Evolutionary conservation across 805 yeast species (phyloP).

Genomic region (Saccharomycopsis capsularis): DNA sequence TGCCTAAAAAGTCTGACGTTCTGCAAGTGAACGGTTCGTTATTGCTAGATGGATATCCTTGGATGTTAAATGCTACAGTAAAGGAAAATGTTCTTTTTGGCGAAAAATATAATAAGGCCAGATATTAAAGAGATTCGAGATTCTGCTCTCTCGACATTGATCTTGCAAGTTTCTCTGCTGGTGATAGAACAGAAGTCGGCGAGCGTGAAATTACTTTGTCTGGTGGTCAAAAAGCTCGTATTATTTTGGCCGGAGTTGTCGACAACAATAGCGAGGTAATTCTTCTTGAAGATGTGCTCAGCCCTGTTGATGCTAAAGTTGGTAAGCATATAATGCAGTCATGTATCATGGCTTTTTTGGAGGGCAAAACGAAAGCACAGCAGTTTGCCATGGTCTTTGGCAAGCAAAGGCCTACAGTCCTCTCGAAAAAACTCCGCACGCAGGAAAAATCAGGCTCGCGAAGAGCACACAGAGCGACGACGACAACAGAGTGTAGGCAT

Average conservation of each 20-base stretch:
- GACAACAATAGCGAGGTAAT: conserved; percentile 54
- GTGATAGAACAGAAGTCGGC: conserved; percentile 66
- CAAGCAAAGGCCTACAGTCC: conserved; percentile 57
- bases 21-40: conserved; percentile 43
- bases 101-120: conserved; percentile 36
- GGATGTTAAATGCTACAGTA: conserved; percentile 71
- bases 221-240: conserved; percentile 73
- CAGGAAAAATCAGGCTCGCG: no score
- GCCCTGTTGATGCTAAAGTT: conserved; percentile 73
- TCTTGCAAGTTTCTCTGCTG: conserved; percentile 52
- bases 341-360: conserved; percentile 49
- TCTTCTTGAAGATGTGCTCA: conserved; percentile 59
- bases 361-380: conserved; percentile 64
- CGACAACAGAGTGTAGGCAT: no score
- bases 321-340: conserved; percentile 58
- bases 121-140: conserved; percentile 45
- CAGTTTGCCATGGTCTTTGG: conserved; percentile 55
- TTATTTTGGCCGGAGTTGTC: conserved; percentile 62
- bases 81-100: conserved; percentile 64
- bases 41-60: conserved; percentile 45
- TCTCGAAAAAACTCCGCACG: conserved; percentile 45
- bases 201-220: conserved; percentile 69
- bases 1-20: conserved; percentile 46
- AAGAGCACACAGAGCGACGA: no score
- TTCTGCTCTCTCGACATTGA: conserved; percentile 57